phyloP scores from a whole-genome alignment of 2,329 filamentous ascomycete species.

The Thermochaetoides dissita region DNA sequence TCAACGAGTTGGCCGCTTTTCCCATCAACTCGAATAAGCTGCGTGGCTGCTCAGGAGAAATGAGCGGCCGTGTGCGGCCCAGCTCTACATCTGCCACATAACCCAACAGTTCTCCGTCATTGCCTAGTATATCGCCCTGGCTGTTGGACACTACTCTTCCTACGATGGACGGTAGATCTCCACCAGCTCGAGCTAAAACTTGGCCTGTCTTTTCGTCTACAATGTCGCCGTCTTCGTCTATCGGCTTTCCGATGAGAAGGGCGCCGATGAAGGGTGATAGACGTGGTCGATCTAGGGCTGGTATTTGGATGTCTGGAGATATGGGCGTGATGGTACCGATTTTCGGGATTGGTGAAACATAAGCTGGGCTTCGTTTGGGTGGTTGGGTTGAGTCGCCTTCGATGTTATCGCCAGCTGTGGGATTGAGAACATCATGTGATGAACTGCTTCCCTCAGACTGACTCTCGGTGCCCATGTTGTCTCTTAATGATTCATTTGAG shows the following conservation, averaged over 20 bases:
- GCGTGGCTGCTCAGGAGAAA: conserved; percentile 10
- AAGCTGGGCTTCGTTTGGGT: conserved; percentile 19
- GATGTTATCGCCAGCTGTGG: conserved; percentile 1
- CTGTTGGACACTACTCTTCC: conserved; percentile 31
- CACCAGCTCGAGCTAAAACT: conserved; percentile 37
- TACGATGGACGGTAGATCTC: conserved; percentile 41
- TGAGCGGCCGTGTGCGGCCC: conserved; percentile 7
- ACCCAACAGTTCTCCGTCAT: conserved; percentile 28
- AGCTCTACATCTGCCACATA: conserved; percentile 31
- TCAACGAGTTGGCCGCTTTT: conserved; percentile 22
- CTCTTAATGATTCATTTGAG: too few relatives aligned
- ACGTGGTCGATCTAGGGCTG: conserved; percentile 17
- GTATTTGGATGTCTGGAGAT: conserved; percentile 19
- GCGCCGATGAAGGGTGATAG: conserved; percentile 17
- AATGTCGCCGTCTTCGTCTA: conserved; percentile 42
- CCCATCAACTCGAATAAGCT: conserved; percentile 22
- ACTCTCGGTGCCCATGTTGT: too few relatives aligned
- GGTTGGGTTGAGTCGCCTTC: conserved; percentile 2
- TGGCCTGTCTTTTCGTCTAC: conserved; percentile 32
- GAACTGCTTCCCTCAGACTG: too few relatives aligned
- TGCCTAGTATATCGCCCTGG: conserved; percentile 32
- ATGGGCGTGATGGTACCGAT: conserved; percentile 23
- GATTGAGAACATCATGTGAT: too few relatives aligned
- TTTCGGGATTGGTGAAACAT: conserved; percentile 27
- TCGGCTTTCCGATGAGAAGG: conserved; percentile 30